A percentile compares a stretch with the other conserved stretches of the same genome.
phyloP scores from a whole-genome alignment of 169 alveolate genomes.

The Theileria orientalis region DNA sequence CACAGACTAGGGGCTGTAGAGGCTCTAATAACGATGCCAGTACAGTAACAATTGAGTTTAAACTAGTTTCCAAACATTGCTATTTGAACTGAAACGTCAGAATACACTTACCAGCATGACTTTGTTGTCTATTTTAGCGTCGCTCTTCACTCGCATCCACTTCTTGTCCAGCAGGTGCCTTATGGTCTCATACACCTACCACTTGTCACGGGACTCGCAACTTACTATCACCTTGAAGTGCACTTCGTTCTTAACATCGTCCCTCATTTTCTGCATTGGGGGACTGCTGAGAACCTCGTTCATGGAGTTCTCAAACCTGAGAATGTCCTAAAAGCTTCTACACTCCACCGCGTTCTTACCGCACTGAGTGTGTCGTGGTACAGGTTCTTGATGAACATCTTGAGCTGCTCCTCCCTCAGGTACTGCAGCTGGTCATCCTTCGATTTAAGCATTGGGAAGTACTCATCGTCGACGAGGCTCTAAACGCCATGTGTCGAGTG shows the following conservation, averaged over 20 bases:
- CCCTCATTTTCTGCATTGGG: conserved; percentile 25
- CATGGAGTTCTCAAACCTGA: conserved; percentile 52
- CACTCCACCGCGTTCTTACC: not conserved
- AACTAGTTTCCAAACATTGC: not conserved
- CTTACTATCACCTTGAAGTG: conserved; percentile 51
- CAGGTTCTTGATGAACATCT: conserved; percentile 36
- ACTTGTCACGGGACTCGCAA: not conserved
- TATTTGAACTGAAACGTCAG: not conserved
- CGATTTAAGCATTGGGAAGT: conserved; percentile 45
- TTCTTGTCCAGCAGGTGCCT: conserved; percentile 51
- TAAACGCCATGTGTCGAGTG: not conserved
- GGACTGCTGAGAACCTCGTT: conserved; percentile 42
- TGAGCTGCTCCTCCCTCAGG: conserved; percentile 43
- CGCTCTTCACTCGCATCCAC: conserved; percentile 20
- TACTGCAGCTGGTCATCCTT: conserved; percentile 33
- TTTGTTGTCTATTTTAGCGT: conserved; percentile 26
- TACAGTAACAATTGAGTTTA: not conserved
- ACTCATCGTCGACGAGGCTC: conserved; percentile 59
- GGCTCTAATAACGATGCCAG: not conserved
- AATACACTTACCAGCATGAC: conserved; percentile 16
- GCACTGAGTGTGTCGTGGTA: conserved; percentile 20
- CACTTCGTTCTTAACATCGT: conserved; percentile 17
- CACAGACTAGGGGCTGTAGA: too few relatives aligned
- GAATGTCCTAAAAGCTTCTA: conserved; percentile 14
- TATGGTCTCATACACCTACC: conserved; percentile 47